Conservation (phyloP, 305 asterid genomes). For the Fraxinus xanthoxyloides region DNA sequence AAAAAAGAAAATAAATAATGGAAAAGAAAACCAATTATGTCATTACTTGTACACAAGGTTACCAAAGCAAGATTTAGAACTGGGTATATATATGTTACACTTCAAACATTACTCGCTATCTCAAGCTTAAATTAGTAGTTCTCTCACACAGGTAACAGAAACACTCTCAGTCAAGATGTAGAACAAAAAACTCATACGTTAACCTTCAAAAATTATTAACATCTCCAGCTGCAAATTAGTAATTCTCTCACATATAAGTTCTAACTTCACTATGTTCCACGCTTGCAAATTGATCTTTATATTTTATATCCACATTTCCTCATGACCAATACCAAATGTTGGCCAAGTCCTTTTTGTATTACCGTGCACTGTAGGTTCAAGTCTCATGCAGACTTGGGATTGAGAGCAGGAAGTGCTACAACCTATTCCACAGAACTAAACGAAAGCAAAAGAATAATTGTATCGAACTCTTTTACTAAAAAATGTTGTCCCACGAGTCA, state of each 20-base stretch:
- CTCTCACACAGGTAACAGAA: neutral
- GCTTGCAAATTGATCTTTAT: neutral
- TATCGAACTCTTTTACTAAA: neutral
- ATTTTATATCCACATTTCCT: neutral
- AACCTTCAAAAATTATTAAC: neutral
- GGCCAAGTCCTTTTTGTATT: neutral
- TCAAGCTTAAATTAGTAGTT: neutral
- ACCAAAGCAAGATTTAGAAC: constrained; percentile 1
- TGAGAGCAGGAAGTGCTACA: neutral
- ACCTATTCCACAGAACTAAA: neutral
- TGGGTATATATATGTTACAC: neutral
- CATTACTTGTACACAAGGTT: neutral
- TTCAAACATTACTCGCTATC: neutral
- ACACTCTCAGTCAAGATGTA: neutral
- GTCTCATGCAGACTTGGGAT: neutral
- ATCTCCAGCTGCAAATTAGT: neutral
- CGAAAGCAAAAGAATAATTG: neutral
- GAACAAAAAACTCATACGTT: neutral
- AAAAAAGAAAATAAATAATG: neutral
- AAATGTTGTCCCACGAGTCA: neutral
- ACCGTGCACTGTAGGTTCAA: neutral
- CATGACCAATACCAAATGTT: neutral
- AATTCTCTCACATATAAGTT: neutral
- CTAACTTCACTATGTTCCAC: neutral
- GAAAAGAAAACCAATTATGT: neutral